Evolutionary conservation across 176 grass and related monocot genomes (phyloP).

Genomic region (Avena insularis): DNA sequence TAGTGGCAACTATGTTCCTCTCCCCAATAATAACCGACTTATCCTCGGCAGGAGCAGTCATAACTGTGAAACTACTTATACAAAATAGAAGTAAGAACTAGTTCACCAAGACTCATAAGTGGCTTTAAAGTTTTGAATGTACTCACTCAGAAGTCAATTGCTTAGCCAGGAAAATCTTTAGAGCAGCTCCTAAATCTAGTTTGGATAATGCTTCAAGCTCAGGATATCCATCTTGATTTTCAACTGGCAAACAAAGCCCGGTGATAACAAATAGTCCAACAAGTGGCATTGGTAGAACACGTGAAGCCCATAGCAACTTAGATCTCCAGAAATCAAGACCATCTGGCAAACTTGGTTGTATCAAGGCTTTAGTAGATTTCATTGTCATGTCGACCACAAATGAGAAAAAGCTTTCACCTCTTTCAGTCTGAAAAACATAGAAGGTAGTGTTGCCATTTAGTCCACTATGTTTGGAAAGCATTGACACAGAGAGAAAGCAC

Average conservation of each 20-base stretch:
- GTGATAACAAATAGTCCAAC: slow-evolving; percentile 74
- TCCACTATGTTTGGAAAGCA: slow-evolving; percentile 2
- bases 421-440: slow-evolving; percentile 59
- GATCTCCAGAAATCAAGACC: slow-evolving; percentile 81
- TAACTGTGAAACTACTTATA: slow-evolving; percentile 57
- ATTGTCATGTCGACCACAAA: slow-evolving; percentile 69
- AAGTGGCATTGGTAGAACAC: slow-evolving; percentile 88
- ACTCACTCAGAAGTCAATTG: slow-evolving; percentile 86
- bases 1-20: slow-evolving; percentile 82
- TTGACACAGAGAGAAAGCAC: slow-evolving; percentile 3
- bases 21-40: slow-evolving; percentile 93
- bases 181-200: slow-evolving; percentile 71
- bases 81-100: slow-evolving; percentile 5
- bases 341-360: slow-evolving; percentile 61
- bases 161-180: slow-evolving; percentile 91
- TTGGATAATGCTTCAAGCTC: slow-evolving; percentile 72
- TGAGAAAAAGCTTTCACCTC: slow-evolving; percentile 82
- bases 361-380: slow-evolving; percentile 71
- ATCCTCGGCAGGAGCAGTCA: slow-evolving; percentile 62
- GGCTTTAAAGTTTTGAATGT: neutral
- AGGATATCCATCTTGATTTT: slow-evolving; percentile 58
- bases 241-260: slow-evolving; percentile 65
- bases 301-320: slow-evolving; percentile 81
- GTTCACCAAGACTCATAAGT: neutral
- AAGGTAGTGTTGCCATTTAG: neutral